Percentiles rank a stretch among this genome's conserved stretches.
Conservation (phyloP, 2,329 filamentous ascomycete species). For the Coniella vitis region DNA sequence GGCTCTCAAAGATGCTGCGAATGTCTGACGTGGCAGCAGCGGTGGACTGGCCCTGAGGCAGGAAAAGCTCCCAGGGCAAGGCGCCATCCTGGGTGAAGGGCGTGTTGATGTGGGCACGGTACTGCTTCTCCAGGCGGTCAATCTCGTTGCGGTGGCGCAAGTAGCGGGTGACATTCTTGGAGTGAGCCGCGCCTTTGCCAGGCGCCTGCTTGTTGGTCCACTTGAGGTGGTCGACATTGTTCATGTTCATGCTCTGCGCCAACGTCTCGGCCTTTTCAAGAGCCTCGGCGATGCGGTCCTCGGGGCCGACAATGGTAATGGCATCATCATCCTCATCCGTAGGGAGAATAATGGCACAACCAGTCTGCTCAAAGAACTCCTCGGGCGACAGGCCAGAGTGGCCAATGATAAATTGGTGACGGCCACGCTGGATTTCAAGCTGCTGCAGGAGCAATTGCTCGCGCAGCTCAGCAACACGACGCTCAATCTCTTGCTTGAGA, state of each 20-base stretch:
- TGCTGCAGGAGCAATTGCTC: conserved; percentile 71
- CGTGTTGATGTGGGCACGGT: conserved; percentile 83
- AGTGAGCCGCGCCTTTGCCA: conserved; percentile 68
- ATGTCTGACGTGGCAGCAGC: conserved; percentile 71
- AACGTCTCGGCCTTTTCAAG: conserved; percentile 82
- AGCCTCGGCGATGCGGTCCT: conserved; percentile 65
- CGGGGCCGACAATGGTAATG: conserved; percentile 77
- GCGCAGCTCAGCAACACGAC: conserved; percentile 67
- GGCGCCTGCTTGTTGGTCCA: conserved; percentile 50
- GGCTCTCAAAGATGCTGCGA: conserved; percentile 63
- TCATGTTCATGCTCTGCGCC: conserved; percentile 78
- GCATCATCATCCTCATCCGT: conserved; percentile 71
- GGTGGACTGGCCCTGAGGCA: conserved; percentile 75
- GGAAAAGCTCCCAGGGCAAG: conserved; percentile 82
- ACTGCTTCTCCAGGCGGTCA: conserved; percentile 69
- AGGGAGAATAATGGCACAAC: conserved; percentile 81
- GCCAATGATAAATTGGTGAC: conserved; percentile 93
- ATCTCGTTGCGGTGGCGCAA: conserved; percentile 76
- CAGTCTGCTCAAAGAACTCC: conserved; percentile 84
- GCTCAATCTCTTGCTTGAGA: conserved; percentile 74
- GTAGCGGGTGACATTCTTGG: conserved; percentile 81
- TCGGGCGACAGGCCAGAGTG: conserved; percentile 72
- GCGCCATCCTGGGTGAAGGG: conserved; percentile 62
- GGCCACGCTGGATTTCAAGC: conserved; percentile 73
- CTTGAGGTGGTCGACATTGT: conserved; percentile 65